Conservation (phyloP, 2,329 filamentous ascomycete genomes). For the Huntiella savannae region DNA sequence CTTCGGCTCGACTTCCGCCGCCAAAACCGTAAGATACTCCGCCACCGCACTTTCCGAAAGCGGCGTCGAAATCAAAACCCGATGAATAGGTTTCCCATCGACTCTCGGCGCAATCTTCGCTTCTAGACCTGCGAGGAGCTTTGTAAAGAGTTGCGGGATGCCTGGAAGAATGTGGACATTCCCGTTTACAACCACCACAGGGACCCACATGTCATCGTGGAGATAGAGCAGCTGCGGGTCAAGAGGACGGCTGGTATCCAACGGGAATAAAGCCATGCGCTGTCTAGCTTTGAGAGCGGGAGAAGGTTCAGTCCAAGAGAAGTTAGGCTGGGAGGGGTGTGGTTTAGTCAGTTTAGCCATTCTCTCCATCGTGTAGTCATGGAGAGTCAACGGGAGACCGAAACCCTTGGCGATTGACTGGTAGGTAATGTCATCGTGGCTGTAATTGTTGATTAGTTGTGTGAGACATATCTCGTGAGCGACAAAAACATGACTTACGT, state of each 20-base stretch:
- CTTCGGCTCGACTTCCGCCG: slow-evolving; percentile 48
- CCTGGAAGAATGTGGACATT: slow-evolving; percentile 90
- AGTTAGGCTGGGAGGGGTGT: slow-evolving; percentile 51
- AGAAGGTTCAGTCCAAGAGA: slow-evolving; percentile 71
- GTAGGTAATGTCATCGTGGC: slow-evolving; percentile 96
- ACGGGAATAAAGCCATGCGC: slow-evolving; percentile 78
- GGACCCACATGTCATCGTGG: slow-evolving; percentile 73
- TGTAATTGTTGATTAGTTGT: slow-evolving; percentile 18
- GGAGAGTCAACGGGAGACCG: slow-evolving; percentile 52
- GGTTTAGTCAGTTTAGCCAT: slow-evolving; percentile 71
- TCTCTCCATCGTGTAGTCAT: slow-evolving; percentile 55
- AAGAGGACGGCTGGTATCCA: slow-evolving; percentile 44
- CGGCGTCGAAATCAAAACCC: slow-evolving; percentile 74
- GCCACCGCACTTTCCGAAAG: slow-evolving; percentile 73
- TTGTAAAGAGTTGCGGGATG: slow-evolving; percentile 65
- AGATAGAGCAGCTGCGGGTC: slow-evolving; percentile 63
- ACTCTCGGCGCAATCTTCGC: slow-evolving; percentile 51
- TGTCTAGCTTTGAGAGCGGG: slow-evolving; percentile 62
- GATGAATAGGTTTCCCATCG: slow-evolving; percentile 51
- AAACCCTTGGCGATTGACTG: slow-evolving; percentile 85
- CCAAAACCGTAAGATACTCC: slow-evolving; percentile 61
- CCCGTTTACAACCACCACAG: slow-evolving; percentile 70
- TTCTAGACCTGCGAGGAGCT: slow-evolving; percentile 58
- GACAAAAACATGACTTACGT: slow-evolving; percentile 39
- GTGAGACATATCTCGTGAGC: too few relatives aligned